Conservation (phyloP, 169 alveolate species). For the Perkinsus chesapeaki region DNA sequence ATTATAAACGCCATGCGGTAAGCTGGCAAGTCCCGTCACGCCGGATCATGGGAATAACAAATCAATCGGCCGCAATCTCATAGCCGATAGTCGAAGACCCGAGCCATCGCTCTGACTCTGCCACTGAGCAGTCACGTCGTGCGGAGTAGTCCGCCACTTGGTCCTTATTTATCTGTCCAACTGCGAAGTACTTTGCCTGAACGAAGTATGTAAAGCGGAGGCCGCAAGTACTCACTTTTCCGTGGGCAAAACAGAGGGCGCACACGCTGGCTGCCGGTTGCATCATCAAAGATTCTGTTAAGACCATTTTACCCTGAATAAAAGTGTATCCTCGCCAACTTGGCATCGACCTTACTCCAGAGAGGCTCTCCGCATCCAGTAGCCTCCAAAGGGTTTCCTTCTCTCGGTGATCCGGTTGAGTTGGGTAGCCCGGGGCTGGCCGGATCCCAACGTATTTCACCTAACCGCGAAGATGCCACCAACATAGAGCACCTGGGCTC, state of each 20-base stretch:
- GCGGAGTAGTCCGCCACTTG: slow-evolving; percentile 42
- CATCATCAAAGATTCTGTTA: slow-evolving; percentile 53
- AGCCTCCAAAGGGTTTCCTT: slow-evolving; percentile 43
- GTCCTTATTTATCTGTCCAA: slow-evolving; percentile 40
- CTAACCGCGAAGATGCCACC: not conserved
- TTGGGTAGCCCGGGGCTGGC: slow-evolving; percentile 58
- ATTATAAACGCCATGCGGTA: too few species aligned
- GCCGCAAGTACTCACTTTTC: not conserved
- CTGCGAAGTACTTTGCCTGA: slow-evolving; percentile 34
- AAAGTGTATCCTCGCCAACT: not conserved
- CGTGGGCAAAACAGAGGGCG: slow-evolving; percentile 41
- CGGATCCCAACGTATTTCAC: slow-evolving; percentile 48
- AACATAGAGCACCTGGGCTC: not conserved
- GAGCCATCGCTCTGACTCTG: slow-evolving; percentile 34
- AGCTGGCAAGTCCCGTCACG: too few species aligned
- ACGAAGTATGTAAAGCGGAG: not conserved
- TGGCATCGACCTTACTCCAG: slow-evolving; percentile 16
- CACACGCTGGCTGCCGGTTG: slow-evolving; percentile 49
- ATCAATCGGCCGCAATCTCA: not conserved
- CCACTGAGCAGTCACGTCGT: slow-evolving; percentile 32
- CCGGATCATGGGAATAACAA: not conserved
- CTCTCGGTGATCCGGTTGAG: slow-evolving; percentile 56
- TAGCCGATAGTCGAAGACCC: not conserved
- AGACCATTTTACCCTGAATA: slow-evolving; percentile 12
- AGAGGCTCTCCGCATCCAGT: slow-evolving; percentile 25